A percentile compares a stretch with the other conserved stretches of the same genome.
phyloP scores from a whole-genome alignment of 768 basidiomycete species.

The Boletus rubroflammeus region DNA sequence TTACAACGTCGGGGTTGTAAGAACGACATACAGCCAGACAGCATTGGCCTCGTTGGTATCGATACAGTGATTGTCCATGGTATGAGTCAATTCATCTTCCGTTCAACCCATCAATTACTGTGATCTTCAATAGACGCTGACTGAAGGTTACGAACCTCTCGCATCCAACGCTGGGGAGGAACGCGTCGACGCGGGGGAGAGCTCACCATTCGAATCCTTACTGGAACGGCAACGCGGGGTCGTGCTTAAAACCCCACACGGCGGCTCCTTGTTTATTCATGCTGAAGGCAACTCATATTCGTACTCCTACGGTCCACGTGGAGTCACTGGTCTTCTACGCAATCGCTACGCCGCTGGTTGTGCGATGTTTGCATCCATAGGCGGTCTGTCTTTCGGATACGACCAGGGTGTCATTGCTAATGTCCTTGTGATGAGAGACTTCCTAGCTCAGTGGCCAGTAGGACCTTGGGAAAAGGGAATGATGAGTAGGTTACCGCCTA shows the following conservation, averaged over 20 bases:
- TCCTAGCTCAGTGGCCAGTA: constrained; percentile 62
- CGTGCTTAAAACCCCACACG: constrained; percentile 23
- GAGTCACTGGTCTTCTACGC: constrained; percentile 56
- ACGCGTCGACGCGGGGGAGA: constrained; percentile 8
- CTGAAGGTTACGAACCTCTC: constrained; percentile 16
- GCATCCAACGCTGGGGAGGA: constrained; percentile 10
- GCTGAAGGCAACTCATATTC: constrained; percentile 41
- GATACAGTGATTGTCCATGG: constrained; percentile 8
- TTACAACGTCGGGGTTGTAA: no score
- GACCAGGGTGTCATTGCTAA: constrained; percentile 87
- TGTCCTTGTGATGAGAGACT: constrained; percentile 79
- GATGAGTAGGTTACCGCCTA: constrained; percentile 55
- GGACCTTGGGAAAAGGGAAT: constrained; percentile 70
- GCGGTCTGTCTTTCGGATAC: constrained; percentile 77
- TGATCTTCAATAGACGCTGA: constrained; percentile 1
- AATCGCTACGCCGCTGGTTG: constrained; percentile 67
- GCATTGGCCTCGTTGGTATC: neutral
- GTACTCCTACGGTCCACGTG: constrained; percentile 72
- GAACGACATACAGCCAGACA: neutral
- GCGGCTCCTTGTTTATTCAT: constrained; percentile 26
- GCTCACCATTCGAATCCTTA: constrained; percentile 12
- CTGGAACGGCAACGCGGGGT: constrained; percentile 17
- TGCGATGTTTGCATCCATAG: constrained; percentile 72
- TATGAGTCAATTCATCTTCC: neutral
- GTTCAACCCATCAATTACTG: neutral